Percentiles rank a stretch among this genome's conserved stretches.
Evolutionary conservation across 371 early-diverging fungal species (phyloP).

Genomic region (Mortierella sp.): DNA sequence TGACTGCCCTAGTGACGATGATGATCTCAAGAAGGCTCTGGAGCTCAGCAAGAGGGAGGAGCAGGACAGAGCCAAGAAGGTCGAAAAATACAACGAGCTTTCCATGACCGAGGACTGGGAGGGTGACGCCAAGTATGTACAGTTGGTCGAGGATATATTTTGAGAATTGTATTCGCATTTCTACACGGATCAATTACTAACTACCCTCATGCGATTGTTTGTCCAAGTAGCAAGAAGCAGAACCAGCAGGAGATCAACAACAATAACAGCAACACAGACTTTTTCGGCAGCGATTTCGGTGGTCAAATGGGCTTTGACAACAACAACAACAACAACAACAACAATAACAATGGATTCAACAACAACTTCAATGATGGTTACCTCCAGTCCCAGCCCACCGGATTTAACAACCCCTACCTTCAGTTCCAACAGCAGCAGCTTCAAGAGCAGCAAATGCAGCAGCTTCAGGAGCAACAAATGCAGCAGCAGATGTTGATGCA

Average conservation of each 20-base stretch:
- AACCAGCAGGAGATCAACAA: constrained; percentile 57
- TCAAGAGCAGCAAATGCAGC: constrained; percentile 59
- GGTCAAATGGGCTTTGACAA: constrained; percentile 31
- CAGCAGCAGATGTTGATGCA: constrained; percentile 24
- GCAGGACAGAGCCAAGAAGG: constrained; percentile 37
- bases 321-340: constrained; percentile 47
- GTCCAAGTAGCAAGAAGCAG: constrained; percentile 15
- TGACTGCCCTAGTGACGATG: constrained; percentile 55
- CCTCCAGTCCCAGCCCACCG: constrained; percentile 61
- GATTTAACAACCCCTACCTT: constrained; percentile 59
- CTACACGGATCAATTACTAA: too few relatives aligned
- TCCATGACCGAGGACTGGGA: constrained; percentile 58
- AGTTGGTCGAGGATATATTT: background rate
- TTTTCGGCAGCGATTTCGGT: constrained; percentile 65
- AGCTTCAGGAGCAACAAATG: constrained; percentile 58
- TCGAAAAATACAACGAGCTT: constrained; percentile 53
- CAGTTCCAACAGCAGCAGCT: constrained; percentile 64
- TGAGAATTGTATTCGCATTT: too few relatives aligned
- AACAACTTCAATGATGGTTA: constrained; percentile 54
- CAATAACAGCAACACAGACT: constrained; percentile 59
- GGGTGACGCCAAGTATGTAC: constrained; percentile 41
- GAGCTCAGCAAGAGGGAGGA: constrained; percentile 73
- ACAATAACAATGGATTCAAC: constrained; percentile 54
- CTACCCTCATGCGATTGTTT: too few relatives aligned
- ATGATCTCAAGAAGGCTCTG: constrained; percentile 70